Percentiles rank a stretch among this genome's conserved stretches.
These are phyloP conservation scores for Neonectria neomacrospora DNA, from an alignment of 2,329 filamentous ascomycete species.

Conservation along the genomic window DNA sequence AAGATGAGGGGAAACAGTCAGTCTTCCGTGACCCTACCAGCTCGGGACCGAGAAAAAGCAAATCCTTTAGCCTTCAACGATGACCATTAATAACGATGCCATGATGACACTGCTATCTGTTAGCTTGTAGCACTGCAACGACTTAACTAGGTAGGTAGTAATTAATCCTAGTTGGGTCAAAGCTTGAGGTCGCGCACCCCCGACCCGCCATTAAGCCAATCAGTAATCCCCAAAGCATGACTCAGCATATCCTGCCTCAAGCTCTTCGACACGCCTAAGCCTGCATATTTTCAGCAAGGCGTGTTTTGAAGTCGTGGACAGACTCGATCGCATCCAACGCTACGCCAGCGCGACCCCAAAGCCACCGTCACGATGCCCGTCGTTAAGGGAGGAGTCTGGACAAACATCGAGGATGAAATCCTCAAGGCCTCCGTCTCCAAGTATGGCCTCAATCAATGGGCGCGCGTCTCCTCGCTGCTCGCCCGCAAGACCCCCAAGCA, in stretches of 20 bases:
- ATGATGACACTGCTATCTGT: background rate
- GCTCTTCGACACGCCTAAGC: conserved; percentile 26
- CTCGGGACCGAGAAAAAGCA: background rate
- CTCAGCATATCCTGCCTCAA: conserved; percentile 36
- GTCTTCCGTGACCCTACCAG: background rate
- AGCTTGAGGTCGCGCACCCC: background rate
- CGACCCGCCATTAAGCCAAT: conserved; percentile 25
- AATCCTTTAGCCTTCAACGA: background rate
- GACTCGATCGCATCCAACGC: conserved; percentile 34
- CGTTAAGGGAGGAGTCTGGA: conserved; percentile 81
- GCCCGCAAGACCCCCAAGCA: conserved; percentile 98
- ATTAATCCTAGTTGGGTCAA: background rate
- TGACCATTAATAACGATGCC: background rate
- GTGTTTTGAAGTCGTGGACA: conserved; percentile 37
- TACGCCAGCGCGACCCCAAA: conserved; percentile 31
- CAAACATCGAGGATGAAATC: conserved; percentile 90
- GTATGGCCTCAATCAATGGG: conserved; percentile 97
- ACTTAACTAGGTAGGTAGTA: too few species aligned
- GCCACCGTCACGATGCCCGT: conserved; percentile 67
- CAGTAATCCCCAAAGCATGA: conserved; percentile 21
- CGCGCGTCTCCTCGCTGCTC: conserved; percentile 94
- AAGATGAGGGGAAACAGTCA: background rate
- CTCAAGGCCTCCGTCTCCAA: conserved; percentile 95
- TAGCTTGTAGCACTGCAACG: conserved; percentile 1
- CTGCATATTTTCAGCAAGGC: conserved; percentile 47